A percentile compares a stretch with the other conserved stretches of the same genome.
These are phyloP conservation scores for Dipteronia sinensis DNA, from an alignment of 345 rosid genomes.

Conservation along the genomic window DNA sequence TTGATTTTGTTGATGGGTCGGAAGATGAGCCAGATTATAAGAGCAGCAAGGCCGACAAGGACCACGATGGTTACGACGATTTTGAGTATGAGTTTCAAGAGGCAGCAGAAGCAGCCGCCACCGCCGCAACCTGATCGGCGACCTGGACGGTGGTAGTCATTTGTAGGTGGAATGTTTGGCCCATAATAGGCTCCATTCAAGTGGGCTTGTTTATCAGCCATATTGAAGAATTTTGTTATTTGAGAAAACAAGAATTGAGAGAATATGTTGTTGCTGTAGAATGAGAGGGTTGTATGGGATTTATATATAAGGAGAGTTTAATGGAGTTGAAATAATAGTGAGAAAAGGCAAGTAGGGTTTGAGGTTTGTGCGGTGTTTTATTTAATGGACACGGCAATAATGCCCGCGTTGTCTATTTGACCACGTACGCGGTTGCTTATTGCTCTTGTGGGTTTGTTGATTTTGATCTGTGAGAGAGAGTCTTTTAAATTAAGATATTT, in stretches of 20 bases:
- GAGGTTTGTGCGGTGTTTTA: too few species aligned
- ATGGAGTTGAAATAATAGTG: background rate
- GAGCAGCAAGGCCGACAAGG: slow-evolving; percentile 46
- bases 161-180: slow-evolving; percentile 58
- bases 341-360: background rate
- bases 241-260: background rate
- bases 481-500: background rate
- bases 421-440: too few species aligned
- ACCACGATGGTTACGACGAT: slow-evolving; percentile 39
- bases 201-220: slow-evolving; percentile 57
- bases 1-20: slow-evolving; percentile 55
- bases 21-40: slow-evolving; percentile 63
- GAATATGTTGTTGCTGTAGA: background rate
- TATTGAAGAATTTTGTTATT: slow-evolving; percentile 6
- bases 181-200: slow-evolving; percentile 77
- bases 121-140: slow-evolving; percentile 50
- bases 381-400: slow-evolving; percentile 32
- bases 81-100: slow-evolving; percentile 49
- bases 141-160: slow-evolving; percentile 50
- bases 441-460: too few species aligned
- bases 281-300: background rate
- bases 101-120: slow-evolving; percentile 64
- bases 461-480: too few species aligned
- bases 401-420: too few species aligned
- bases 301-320: background rate